Percentiles rank a stretch among this genome's conserved stretches.
Conservation (phyloP, 2,329 filamentous ascomycete genomes). For the Ophiocordyceps australis region DNA sequence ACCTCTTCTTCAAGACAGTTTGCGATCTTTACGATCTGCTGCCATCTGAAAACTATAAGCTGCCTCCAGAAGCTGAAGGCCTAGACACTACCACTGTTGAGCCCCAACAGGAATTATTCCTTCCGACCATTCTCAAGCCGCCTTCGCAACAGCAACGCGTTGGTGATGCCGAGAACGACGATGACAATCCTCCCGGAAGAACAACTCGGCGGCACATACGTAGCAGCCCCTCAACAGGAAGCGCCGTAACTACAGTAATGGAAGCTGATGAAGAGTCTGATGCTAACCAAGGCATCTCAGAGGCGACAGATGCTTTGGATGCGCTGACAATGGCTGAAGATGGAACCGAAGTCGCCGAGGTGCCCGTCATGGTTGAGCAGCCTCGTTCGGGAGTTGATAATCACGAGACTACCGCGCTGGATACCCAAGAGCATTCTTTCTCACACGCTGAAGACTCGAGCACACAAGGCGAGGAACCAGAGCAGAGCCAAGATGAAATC, state of each 20-base stretch:
- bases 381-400: no score
- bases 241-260: conserved; percentile 62
- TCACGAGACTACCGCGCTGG: no score
- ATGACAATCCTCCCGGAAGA: conserved; percentile 33
- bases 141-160: conserved; percentile 10
- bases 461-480: no score
- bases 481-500: no score
- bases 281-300: no score
- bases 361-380: conserved; percentile 21
- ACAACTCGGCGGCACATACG: conserved; percentile 70
- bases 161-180: conserved; percentile 24
- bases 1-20: conserved; percentile 92
- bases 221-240: conserved; percentile 64
- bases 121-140: conserved; percentile 18
- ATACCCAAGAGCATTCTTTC: no score
- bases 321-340: no score
- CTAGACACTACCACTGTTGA: conserved; percentile 33
- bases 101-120: conserved; percentile 20
- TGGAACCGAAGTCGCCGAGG: conserved; percentile 19
- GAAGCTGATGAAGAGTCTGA: conserved; percentile 75
- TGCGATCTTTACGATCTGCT: conserved; percentile 84
- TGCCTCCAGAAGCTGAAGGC: conserved; percentile 84
- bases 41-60: conserved; percentile 86
- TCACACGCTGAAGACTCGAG: no score
- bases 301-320: no score